Conservation (phyloP, 257 asterid genomes). For the Apocynum venetum region DNA sequence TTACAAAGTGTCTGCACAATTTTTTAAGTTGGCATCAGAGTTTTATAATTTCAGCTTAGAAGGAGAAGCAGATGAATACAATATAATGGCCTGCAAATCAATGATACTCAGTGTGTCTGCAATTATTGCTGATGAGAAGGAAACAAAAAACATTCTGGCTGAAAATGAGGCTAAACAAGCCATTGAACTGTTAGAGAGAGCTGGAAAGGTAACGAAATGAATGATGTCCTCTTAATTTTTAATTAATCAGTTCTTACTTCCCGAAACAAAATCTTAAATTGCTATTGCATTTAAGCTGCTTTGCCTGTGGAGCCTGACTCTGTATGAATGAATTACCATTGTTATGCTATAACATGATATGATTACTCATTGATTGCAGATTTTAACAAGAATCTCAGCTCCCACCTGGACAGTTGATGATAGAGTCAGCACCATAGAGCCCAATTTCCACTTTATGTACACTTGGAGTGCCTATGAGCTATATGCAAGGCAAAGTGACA, state of each 20-base stretch:
- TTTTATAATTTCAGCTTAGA: constrained; percentile 47
- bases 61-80: constrained; percentile 50
- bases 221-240: background rate
- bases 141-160: constrained; percentile 37
- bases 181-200: constrained; percentile 62
- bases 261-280: background rate
- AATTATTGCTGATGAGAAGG: constrained; percentile 67
- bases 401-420: constrained; percentile 32
- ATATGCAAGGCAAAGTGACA: constrained; percentile 65
- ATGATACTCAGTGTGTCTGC: constrained; percentile 65
- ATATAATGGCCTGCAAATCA: constrained; percentile 68
- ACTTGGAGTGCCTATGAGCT: constrained; percentile 81
- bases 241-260: background rate
- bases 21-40: constrained; percentile 76
- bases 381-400: constrained; percentile 42
- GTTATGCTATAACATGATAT: background rate
- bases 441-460: constrained; percentile 60
- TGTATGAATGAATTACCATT: background rate
- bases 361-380: constrained; percentile 45
- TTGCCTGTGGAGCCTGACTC: background rate
- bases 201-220: constrained; percentile 66
- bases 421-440: constrained; percentile 36
- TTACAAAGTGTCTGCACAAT: constrained; percentile 59
- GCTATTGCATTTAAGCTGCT: background rate
- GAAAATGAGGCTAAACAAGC: constrained; percentile 73